Base-by-base conservation (phyloP, 2,329 filamentous ascomycete species). In the Fusarium acutatum region DNA sequence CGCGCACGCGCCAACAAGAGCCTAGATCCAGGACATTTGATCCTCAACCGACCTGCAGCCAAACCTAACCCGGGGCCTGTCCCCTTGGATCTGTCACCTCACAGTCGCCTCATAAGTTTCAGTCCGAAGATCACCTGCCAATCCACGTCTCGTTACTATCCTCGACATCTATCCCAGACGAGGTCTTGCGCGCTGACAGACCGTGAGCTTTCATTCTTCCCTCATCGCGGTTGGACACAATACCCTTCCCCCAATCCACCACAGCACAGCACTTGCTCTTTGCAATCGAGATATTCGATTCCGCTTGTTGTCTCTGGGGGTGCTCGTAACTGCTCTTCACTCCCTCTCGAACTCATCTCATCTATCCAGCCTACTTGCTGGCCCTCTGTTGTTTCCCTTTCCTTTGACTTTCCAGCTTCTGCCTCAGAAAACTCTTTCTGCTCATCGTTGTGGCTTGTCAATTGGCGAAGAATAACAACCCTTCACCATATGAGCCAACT, bases 211-310 rank as follows among this genome's bases (percentile, higher is more conserved):
- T 44, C 46, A 26, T 63, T 57, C 64, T 50, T 65, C 67, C 61
- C 38, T 44, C 65, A 60, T 65, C 49, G 60, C 58, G 57, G 74
- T 77, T 75, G 72, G 72, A 69, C 67, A 70, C 46, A 74, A 35
- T 56, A 69, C 38, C 37, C 53, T 61, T 62, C 59, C 52, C 53
- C 44, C 64, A 65, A 53, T 47, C 67, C 75, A 74, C 72, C 58
- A 69, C 54, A 50, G 50, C 58, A 65, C 62, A 72, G 50, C 43
- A 64, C 59, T 57, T 66, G 56, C 66, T 64, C 67, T 68, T 60
- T 60, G 58, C 64, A 73, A 76, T 78, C 73, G 76, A 76, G 75
- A 78, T 78, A 78, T 76, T 64, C 73, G 70, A 75, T 74, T 64
- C 52, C 46, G 44, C 43, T 54, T 71, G 24, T 71, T 53, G 62